phyloP scores from a whole-genome alignment of 139 green algal species.

The Tetradesmus obliquus region DNA sequence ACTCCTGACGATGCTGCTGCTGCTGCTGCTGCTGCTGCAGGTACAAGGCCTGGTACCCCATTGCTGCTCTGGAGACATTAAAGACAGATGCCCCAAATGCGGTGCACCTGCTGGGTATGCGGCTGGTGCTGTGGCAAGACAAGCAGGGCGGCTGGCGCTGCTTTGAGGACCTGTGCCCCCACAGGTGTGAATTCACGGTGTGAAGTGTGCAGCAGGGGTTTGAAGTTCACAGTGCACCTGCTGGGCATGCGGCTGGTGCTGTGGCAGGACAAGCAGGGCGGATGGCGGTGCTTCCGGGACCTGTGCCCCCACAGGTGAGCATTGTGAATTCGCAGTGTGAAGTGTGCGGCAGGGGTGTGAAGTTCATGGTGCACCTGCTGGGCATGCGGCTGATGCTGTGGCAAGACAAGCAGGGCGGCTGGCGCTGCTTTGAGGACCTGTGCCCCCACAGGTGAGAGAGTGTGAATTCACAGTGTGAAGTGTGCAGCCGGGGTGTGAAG shows the following conservation, averaged over 20 bases:
- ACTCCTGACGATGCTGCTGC: too few relatives aligned
- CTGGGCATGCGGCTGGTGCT: slow-evolving; percentile 50
- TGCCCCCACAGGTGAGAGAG: slow-evolving; percentile 52
- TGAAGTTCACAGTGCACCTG: slow-evolving; percentile 36
- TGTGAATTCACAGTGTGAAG: not conserved
- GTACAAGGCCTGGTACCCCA: slow-evolving; percentile 44
- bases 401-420: slow-evolving; percentile 32
- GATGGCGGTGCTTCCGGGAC: slow-evolving; percentile 54
- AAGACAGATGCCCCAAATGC: slow-evolving; percentile 35
- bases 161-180: slow-evolving; percentile 58
- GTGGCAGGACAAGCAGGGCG: slow-evolving; percentile 44
- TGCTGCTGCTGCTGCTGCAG: not conserved
- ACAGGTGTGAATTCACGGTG: slow-evolving; percentile 38
- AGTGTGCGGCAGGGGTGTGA: not conserved
- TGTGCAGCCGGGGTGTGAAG: too few relatives aligned
- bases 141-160: slow-evolving; percentile 43
- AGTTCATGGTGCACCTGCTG: slow-evolving; percentile 41
- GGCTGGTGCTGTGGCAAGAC: slow-evolving; percentile 54
- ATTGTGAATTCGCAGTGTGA: too few relatives aligned
- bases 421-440: slow-evolving; percentile 50
- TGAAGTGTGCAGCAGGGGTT: not conserved
- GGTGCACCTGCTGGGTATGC: slow-evolving; percentile 45
- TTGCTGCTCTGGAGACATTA: slow-evolving; percentile 5
- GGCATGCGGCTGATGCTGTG: slow-evolving; percentile 47
- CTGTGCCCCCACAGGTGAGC: slow-evolving; percentile 53